Base-by-base conservation (phyloP, 495 filamentous ascomycete species). In the Delitschia confertaspora region DNA sequence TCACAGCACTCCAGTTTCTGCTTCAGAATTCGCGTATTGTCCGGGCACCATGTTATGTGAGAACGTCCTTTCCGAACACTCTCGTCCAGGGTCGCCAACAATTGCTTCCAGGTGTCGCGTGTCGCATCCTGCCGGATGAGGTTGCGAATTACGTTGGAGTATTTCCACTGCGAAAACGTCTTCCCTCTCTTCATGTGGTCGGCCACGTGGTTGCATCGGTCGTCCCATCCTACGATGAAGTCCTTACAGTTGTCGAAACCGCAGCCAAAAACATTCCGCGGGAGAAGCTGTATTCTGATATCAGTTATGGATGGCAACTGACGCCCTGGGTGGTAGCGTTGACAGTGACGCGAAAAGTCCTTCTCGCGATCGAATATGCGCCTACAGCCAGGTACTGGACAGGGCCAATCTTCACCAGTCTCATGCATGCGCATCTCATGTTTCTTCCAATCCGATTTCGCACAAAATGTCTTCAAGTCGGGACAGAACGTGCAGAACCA, bases 1-100 rank as follows among this genome's bases (percentile, higher is more conserved):
- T 56, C 53, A 16, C 47, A 44, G 29, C 53, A 56, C 32, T 56
- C 38, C 7, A 56, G 53, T 26, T 56, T 56, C 25, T 56, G 53
- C 24, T 47, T 13, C 1, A 56, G 43, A 4, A 41, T 37, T 16
- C 53, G 42, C 1, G 53, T 44, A 23, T 47, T 56, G 20, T 55
- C 35, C 2, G 47, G 47, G 22, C 33, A 47, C 53, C 53, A 56
- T n/a, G 25, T 46, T 6, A 56, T 43, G 10, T 56, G 42, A 11
- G 53, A 51, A 8, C 53, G 42, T 17, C 33, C 44, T 26, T 51
- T 41, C 11, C 36, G 27, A 1, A 44, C 39, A 1, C 38, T 33
- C 21, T 56, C 47, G 24, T 50, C 37, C 13, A 56, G 22, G 16
- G 14, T 31, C n/a, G 18, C 13, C 22, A 51, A 14, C 3, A 56